A percentile compares a stretch with the other conserved stretches of the same genome.
These are phyloP conservation scores for Ganoderma lingzhi DNA, from an alignment of 1,284 basidiomycete species.

Conservation along the genomic window DNA sequence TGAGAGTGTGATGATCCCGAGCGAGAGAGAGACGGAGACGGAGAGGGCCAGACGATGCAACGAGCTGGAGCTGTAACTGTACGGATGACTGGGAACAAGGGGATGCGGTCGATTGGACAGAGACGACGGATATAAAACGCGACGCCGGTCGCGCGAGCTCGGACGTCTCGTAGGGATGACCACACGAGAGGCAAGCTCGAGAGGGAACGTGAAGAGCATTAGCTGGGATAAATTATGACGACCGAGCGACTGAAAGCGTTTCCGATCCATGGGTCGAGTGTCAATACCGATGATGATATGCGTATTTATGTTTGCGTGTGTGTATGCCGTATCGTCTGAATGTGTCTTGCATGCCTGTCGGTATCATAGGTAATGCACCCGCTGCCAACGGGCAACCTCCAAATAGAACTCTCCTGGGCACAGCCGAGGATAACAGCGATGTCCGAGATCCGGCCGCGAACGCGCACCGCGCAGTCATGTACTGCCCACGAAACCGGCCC, in stretches of 20 bases:
- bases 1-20: background rate
- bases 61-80: background rate
- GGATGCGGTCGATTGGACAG: background rate
- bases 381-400: background rate
- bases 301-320: background rate
- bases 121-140: background rate
- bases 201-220: slow-evolving; percentile 20
- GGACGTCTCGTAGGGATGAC: background rate
- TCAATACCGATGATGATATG: slow-evolving; percentile 3
- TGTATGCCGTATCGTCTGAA: background rate
- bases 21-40: background rate
- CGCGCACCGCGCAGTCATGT: slow-evolving; percentile 2
- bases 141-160: background rate
- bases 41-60: slow-evolving; percentile 3
- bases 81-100: slow-evolving; percentile 8
- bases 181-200: background rate
- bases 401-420: background rate
- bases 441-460: background rate
- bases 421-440: background rate
- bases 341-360: background rate
- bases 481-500: background rate
- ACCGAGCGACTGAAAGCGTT: slow-evolving; percentile 32
- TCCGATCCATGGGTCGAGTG: slow-evolving; percentile 14
- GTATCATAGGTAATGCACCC: background rate
- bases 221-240: slow-evolving; percentile 35